These are phyloP conservation scores for Meyerozyma elateridarum DNA, from an alignment of 1,139 yeast genomes.

Conservation along the genomic window DNA sequence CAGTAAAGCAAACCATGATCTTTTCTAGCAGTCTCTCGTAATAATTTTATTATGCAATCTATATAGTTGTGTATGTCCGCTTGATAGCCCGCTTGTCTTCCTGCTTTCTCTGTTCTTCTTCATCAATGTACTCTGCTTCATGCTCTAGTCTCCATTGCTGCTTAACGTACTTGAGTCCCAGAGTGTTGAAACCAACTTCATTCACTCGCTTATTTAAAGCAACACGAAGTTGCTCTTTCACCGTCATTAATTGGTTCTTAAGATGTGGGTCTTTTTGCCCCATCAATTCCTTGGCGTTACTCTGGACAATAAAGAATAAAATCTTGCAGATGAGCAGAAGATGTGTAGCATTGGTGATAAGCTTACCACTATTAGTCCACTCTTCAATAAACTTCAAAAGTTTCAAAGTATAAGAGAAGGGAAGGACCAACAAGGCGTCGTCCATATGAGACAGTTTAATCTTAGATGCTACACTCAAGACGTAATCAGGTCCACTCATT, in stretches of 20 bases:
- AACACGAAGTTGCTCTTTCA: slow-evolving; percentile 51
- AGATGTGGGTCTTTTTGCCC: slow-evolving; percentile 60
- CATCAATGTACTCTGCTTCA: slow-evolving; percentile 69
- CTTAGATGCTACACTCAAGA: slow-evolving; percentile 61
- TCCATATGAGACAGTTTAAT: slow-evolving; percentile 84
- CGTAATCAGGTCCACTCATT: slow-evolving; percentile 72
- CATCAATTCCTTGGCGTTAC: slow-evolving; percentile 72
- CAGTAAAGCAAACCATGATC: no score
- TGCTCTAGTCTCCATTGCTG: slow-evolving; percentile 79
- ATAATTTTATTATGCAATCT: no score
- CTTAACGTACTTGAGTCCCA: slow-evolving; percentile 70
- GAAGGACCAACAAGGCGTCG: slow-evolving; percentile 85
- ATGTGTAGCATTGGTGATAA: slow-evolving; percentile 41
- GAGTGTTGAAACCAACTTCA: slow-evolving; percentile 80
- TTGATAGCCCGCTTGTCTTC: slow-evolving; percentile 58
- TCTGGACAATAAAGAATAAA: slow-evolving; percentile 64
- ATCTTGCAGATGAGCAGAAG: slow-evolving; percentile 69
- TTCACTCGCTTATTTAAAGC: slow-evolving; percentile 50
- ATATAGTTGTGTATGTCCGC: slow-evolving; percentile 55
- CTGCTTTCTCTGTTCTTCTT: slow-evolving; percentile 50
- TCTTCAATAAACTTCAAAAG: slow-evolving; percentile 68
- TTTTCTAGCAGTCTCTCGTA: no score
- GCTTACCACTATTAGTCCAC: slow-evolving; percentile 56
- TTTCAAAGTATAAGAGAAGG: slow-evolving; percentile 76
- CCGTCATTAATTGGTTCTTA: slow-evolving; percentile 54